Evolutionary conservation across 805 yeast genomes (phyloP).

Genomic region (Henningerozyma blattae): DNA sequence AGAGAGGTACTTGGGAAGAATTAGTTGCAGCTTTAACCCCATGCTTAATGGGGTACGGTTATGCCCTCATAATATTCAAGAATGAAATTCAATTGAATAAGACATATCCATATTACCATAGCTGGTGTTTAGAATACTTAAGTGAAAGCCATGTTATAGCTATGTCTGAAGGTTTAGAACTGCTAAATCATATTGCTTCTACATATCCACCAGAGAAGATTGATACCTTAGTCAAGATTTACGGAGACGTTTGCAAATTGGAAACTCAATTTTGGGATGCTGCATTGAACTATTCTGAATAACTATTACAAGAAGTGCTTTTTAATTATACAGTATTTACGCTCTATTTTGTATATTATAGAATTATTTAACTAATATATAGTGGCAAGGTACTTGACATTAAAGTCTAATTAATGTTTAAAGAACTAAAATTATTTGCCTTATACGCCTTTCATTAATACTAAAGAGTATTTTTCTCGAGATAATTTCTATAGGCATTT

Average conservation of each 20-base stretch:
- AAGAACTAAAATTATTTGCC: no score
- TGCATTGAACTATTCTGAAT: constrained; percentile 15
- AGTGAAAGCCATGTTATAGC: constrained; percentile 48
- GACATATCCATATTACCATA: constrained; percentile 18
- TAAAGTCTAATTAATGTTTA: no score
- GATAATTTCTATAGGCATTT: no score
- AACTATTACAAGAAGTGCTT: no score
- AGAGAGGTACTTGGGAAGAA: constrained; percentile 46
- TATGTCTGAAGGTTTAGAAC: constrained; percentile 35
- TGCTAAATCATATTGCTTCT: constrained; percentile 33
- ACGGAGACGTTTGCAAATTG: constrained; percentile 44
- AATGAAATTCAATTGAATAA: constrained; percentile 21
- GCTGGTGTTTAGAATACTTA: constrained; percentile 55
- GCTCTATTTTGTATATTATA: no score
- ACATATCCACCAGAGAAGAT: constrained; percentile 33
- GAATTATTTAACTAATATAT: no score
- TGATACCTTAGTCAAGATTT: constrained; percentile 43
- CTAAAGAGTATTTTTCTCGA: no score
- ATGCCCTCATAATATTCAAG: constrained; percentile 34
- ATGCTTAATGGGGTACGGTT: constrained; percentile 60
- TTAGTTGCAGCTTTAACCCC: constrained; percentile 62
- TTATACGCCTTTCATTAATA: no score
- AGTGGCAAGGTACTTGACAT: no score
- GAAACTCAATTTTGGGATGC: constrained; percentile 66
- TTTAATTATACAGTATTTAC: no score